Percentiles rank a stretch among this genome's conserved stretches.
These are phyloP conservation scores for Dittrichia graveolens DNA, from an alignment of 129 eudicot species.

Conservation along the genomic window DNA sequence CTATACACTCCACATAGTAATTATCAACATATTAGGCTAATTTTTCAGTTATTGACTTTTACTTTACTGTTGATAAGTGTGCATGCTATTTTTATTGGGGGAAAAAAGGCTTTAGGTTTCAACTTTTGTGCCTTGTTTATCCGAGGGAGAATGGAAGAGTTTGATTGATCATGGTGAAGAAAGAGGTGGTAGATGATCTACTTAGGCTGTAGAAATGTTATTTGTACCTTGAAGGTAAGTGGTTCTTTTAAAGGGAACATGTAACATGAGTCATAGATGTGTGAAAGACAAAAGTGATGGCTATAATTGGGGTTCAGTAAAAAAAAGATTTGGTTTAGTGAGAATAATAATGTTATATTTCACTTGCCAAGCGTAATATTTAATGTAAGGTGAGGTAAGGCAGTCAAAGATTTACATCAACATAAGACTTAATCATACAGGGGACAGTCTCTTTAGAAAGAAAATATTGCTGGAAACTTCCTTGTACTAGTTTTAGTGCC, in stretches of 20 bases:
- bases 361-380: too few relatives aligned
- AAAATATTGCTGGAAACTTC: background rate
- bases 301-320: background rate
- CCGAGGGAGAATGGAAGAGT: background rate
- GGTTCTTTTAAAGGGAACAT: background rate
- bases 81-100: background rate
- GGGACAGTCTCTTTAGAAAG: background rate
- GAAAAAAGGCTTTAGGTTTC: background rate
- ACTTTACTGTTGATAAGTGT: background rate
- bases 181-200: background rate
- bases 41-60: background rate
- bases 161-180: too few relatives aligned
- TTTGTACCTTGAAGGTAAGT: background rate
- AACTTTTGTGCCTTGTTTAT: background rate
- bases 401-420: background rate
- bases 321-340: background rate
- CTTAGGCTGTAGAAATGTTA: too few relatives aligned
- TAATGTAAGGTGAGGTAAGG: background rate
- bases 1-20: background rate
- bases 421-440: background rate
- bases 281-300: background rate
- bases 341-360: too few relatives aligned
- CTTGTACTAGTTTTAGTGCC: background rate
- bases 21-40: background rate
- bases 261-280: background rate